Percentiles rank a stretch among this genome's conserved stretches.
phyloP scores from a whole-genome alignment of 176 grass and related monocot species.

The Musa acuminata region DNA sequence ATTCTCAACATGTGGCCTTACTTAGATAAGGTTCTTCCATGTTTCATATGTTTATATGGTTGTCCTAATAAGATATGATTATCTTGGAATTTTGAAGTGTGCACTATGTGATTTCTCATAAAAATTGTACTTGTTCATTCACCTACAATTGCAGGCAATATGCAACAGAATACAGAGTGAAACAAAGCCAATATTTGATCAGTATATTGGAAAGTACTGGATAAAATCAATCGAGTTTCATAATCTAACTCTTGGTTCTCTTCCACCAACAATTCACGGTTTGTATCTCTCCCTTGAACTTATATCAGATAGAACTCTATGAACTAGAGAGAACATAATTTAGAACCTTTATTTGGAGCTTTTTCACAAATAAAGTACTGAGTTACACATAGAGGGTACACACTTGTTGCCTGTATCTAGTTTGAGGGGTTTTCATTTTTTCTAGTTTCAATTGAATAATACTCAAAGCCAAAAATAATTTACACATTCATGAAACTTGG shows the following conservation, averaged over 20 bases:
- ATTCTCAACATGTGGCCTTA: slow-evolving; percentile 75
- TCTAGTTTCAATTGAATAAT: neutral
- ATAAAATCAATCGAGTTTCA: slow-evolving; percentile 81
- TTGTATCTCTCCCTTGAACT: neutral
- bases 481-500: neutral
- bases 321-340: neutral
- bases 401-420: neutral
- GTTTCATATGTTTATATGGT: slow-evolving; percentile 32
- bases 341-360: neutral
- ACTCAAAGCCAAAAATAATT: neutral
- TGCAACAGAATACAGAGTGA: slow-evolving; percentile 62
- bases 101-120: neutral
- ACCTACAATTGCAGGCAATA: slow-evolving; percentile 51
- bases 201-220: slow-evolving; percentile 74
- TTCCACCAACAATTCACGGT: slow-evolving; percentile 87
- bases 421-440: neutral
- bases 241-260: slow-evolving; percentile 53
- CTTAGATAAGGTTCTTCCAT: slow-evolving; percentile 70
- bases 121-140: neutral
- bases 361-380: too few relatives aligned
- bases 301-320: neutral
- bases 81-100: neutral
- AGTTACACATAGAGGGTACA: neutral
- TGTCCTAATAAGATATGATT: neutral
- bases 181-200: slow-evolving; percentile 60